Evolutionary conservation across 352 stramenopile species (phyloP), one percentile per base, ranked within the genome.

Genomic region (Nothophytophthora sp.): DNA sequence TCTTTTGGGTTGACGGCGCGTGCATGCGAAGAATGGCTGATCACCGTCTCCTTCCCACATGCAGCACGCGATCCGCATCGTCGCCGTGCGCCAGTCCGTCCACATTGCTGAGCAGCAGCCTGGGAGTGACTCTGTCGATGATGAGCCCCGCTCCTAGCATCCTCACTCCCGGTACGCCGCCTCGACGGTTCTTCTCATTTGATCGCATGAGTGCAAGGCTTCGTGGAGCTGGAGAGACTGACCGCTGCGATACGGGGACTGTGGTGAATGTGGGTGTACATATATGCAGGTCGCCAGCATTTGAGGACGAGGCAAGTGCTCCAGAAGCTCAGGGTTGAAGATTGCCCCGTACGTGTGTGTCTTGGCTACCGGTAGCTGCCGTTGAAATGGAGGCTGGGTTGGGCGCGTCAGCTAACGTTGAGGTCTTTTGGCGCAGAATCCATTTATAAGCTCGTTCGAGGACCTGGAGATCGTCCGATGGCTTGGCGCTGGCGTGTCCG

Each of bases 401-500:
- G n/a, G n/a, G n/a, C n/a, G n/a, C n/a, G n/a, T n/a, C n/a, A n/a
- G n/a, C n/a, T n/a, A n/a, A n/a, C n/a, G n/a, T n/a, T 36, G 33
- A 22, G 19, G 37, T 27, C 1, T 44, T 50, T 11, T 54, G 16
- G 35, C 22, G 45, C 32, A 73, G 63, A 70, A 63, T 32, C 36
- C 58, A 16, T 63, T 69, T 38, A 30, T 65, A 27, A 24, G 9
- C 23, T 73, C 60, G 23, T 86, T 85, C 51, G 73, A 88, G 19
- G 60, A 77, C 6, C 42, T 92, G 5, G 67, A 88, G 44, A 80
- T 47, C 7, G 59, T 88, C 24, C 55, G 55, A 4, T 90, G 73
- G 70, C 70, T 95, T 27, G 84, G 84, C 18, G 53, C 73, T 38
- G 84, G 84, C 0, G 65, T 90, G 3, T 88, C 81, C 18, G 81